Percentiles rank a stretch among this genome's conserved stretches.
These are phyloP conservation scores for Ormosia emarginata DNA, from an alignment of 306 rosid species.

Conservation along the genomic window DNA sequence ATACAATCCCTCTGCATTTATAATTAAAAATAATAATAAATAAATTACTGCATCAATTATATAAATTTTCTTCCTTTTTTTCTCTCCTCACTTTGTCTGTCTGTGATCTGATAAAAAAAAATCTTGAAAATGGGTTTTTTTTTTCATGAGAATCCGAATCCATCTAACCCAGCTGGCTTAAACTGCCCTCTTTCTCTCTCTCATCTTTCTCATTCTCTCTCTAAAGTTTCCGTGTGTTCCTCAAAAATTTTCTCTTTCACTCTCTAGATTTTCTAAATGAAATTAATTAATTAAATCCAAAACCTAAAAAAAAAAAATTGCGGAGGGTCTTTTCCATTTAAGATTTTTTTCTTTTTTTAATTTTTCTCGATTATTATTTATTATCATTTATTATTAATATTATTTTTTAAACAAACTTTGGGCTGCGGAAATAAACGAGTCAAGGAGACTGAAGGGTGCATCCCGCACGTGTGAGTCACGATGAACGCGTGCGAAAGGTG, in stretches of 20 bases:
- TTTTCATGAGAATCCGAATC: slow-evolving; percentile 29
- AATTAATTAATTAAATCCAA: background rate
- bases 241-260: background rate
- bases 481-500: slow-evolving; percentile 7
- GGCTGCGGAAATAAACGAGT: background rate
- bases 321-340: background rate
- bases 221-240: slow-evolving; percentile 15
- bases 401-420: background rate
- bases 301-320: background rate
- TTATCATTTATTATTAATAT: background rate
- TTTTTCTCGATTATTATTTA: background rate
- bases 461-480: slow-evolving; percentile 23
- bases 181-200: slow-evolving; percentile 12
- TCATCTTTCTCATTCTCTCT: slow-evolving; percentile 3
- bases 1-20: slow-evolving; percentile 24
- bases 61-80: background rate
- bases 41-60: slow-evolving; percentile 1
- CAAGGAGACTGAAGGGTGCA: slow-evolving; percentile 18
- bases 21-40: background rate
- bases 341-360: background rate
- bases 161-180: slow-evolving; percentile 34
- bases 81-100: slow-evolving; percentile 10
- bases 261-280: slow-evolving; percentile 9
- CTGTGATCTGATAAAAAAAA: slow-evolving; percentile 33
- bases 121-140: background rate